Base-by-base conservation (phyloP, 2,329 filamentous ascomycete species). In the Podosphaera xanthii region DNA sequence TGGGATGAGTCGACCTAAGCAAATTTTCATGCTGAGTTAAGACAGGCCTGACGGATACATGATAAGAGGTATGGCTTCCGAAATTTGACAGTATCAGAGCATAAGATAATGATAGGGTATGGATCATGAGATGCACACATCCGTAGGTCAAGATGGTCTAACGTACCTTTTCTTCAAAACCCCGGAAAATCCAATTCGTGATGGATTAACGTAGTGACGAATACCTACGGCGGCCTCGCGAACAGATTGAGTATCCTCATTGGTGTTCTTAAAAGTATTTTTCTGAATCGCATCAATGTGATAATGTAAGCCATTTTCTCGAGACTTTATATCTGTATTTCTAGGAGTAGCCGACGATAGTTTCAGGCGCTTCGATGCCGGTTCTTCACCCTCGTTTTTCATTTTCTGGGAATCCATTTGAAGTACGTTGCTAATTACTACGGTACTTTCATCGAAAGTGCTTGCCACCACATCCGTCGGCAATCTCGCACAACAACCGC, bases 161-260 rank as follows among this genome's bases (percentile, higher is more conserved):
- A 64, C 64, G 56, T 67, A 80, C 77, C 81, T 77, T 67, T 84
- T 81, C 74, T 87, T 87, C 66, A 87, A 66, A 12, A 82, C 73
- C 22, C 82, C 84, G 12, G 72, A 70, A 63, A 86, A 86, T 0
- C 81, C 79, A 59, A 74, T 70, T 38, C 76, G 74, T n/a, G 76
- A 70, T 1, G 74, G 71, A 53, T 75, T 79, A 14, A 84, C 77
- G 68, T 79, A 85, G 63, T 79, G 75, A 7, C 77, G 78, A 63
- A 87, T 86, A 35, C 84, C 83, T 59, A 77, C 76, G 57, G 63
- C 59, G 49, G 61, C 61, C 57, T 70, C 69, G 34, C 57, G 57
- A 12, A 50, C 53, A 50, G 58, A 60, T 57, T 62, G 59, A 30
- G 46, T 58, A 10, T 52, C 30, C 35, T 30, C 35, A 35, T 46